phyloP scores from a whole-genome alignment of 1,139 yeast genomes.

The Candida sp. region DNA sequence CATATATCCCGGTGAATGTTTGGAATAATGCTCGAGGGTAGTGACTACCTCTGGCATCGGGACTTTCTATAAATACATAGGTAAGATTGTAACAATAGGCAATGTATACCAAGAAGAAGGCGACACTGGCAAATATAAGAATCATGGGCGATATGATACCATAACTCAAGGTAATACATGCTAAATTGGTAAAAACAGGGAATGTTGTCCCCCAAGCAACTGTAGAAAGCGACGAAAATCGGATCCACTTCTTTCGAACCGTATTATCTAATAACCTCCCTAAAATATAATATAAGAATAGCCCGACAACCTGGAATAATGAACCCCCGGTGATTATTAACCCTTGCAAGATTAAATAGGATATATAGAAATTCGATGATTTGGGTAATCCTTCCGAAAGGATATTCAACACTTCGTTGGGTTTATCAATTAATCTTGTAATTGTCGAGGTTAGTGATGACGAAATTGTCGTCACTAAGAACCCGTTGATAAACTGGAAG shows the following conservation, averaged over 20 bases:
- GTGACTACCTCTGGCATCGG: slow-evolving; percentile 79
- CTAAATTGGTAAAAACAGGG: slow-evolving; percentile 81
- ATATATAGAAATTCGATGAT: slow-evolving; percentile 81
- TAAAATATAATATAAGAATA: slow-evolving; percentile 66
- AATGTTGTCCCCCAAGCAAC: slow-evolving; percentile 87
- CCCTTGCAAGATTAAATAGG: slow-evolving; percentile 77
- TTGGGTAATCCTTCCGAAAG: slow-evolving; percentile 79
- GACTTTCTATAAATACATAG: slow-evolving; percentile 58
- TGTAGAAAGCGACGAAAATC: slow-evolving; percentile 61
- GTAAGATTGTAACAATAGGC: slow-evolving; percentile 80
- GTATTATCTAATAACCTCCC: slow-evolving; percentile 73
- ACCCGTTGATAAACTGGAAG: slow-evolving; percentile 68
- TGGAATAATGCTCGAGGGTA: slow-evolving; percentile 89
- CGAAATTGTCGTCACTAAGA: slow-evolving; percentile 64
- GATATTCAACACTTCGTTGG: slow-evolving; percentile 62
- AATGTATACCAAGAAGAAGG: slow-evolving; percentile 69
- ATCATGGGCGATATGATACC: slow-evolving; percentile 76
- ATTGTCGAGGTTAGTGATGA: slow-evolving; percentile 77
- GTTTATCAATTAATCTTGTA: slow-evolving; percentile 60
- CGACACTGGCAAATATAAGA: slow-evolving; percentile 64
- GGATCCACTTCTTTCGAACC: slow-evolving; percentile 80
- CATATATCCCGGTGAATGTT: slow-evolving; percentile 81
- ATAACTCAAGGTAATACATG: slow-evolving; percentile 76
- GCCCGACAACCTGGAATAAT: slow-evolving; percentile 71
- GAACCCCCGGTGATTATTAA: slow-evolving; percentile 80